Conservation (phyloP, 1,139 yeast species). For the Taphrina deformans region DNA sequence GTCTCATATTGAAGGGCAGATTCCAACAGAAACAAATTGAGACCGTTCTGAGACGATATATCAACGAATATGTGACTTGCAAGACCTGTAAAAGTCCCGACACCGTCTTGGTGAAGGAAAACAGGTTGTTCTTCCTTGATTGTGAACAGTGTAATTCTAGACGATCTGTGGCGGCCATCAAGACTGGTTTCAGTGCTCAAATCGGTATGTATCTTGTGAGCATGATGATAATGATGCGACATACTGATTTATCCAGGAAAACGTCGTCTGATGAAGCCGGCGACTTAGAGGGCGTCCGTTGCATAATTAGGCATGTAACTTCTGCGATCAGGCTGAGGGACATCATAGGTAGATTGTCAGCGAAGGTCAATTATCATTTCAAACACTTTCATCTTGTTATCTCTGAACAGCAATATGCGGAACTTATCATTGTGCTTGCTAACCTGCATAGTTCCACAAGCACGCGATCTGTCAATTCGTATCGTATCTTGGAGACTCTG, state of each 20-base stretch:
- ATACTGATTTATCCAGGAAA: slow-evolving; percentile 3
- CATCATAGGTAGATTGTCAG: background rate
- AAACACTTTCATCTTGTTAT: no score
- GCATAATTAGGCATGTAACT: no score
- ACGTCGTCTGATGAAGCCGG: slow-evolving; percentile 24
- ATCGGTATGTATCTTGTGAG: slow-evolving; percentile 37
- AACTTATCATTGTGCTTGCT: no score
- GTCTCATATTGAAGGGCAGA: slow-evolving; percentile 95
- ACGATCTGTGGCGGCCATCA: slow-evolving; percentile 93
- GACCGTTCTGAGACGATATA: slow-evolving; percentile 88
- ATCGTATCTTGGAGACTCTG: no score
- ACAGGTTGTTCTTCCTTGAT: slow-evolving; percentile 94
- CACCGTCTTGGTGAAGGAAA: slow-evolving; percentile 93
- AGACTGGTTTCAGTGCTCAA: slow-evolving; percentile 98
- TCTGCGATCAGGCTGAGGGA: background rate
- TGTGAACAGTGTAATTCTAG: slow-evolving; percentile 98
- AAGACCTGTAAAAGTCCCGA: slow-evolving; percentile 98
- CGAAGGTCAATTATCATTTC: no score
- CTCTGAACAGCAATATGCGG: no score
- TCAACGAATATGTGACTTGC: slow-evolving; percentile 90
- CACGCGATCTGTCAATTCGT: no score
- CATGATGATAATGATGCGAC: background rate
- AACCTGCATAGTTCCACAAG: no score
- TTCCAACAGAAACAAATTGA: slow-evolving; percentile 98
- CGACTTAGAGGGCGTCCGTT: background rate